Percentiles rank a stretch among this genome's conserved stretches.
Evolutionary conservation across 306 rosid genomes (phyloP).

Genomic region (Ammopiptanthus mongolicus): DNA sequence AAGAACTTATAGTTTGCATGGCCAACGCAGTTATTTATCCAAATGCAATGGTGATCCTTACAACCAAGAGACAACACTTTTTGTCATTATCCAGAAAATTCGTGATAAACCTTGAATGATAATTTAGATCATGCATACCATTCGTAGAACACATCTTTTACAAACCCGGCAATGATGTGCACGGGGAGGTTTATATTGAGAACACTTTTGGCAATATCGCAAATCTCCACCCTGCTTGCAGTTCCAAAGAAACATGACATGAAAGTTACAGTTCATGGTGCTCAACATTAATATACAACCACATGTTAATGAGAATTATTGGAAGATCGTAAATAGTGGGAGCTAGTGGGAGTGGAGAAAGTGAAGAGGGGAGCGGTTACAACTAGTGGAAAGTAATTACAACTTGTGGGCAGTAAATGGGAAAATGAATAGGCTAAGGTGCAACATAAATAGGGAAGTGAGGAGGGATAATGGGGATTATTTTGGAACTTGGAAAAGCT

Average conservation of each 20-base stretch:
- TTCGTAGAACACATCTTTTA: slow-evolving; percentile 90
- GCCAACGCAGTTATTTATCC: slow-evolving; percentile 96
- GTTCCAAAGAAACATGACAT: slow-evolving; percentile 10
- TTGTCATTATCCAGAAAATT: slow-evolving; percentile 27
- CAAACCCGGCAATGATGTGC: slow-evolving; percentile 99
- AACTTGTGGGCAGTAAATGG: no score
- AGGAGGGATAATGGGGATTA: no score
- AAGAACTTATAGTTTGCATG: slow-evolving; percentile 89
- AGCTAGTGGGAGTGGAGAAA: background rate
- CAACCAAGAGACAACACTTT: slow-evolving; percentile 41
- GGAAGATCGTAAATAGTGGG: background rate
- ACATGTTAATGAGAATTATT: slow-evolving; percentile 5
- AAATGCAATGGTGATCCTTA: slow-evolving; percentile 97
- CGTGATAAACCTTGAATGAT: slow-evolving; percentile 11
- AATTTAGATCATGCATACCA: slow-evolving; percentile 57
- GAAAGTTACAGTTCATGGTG: background rate
- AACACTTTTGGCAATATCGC: slow-evolving; percentile 94
- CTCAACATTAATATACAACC: slow-evolving; percentile 1
- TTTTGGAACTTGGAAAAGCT: no score
- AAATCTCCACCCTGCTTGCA: slow-evolving; percentile 85
- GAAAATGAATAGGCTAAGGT: no score
- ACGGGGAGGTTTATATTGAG: slow-evolving; percentile 95
- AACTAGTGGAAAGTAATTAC: no score
- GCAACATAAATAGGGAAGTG: no score
- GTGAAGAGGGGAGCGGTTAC: no score